Percentiles rank a stretch among this genome's conserved stretches.
These are phyloP conservation scores for Neckera pumila DNA, from an alignment of 225 moss, liverwort and hornwort species.

Conservation along the genomic window DNA sequence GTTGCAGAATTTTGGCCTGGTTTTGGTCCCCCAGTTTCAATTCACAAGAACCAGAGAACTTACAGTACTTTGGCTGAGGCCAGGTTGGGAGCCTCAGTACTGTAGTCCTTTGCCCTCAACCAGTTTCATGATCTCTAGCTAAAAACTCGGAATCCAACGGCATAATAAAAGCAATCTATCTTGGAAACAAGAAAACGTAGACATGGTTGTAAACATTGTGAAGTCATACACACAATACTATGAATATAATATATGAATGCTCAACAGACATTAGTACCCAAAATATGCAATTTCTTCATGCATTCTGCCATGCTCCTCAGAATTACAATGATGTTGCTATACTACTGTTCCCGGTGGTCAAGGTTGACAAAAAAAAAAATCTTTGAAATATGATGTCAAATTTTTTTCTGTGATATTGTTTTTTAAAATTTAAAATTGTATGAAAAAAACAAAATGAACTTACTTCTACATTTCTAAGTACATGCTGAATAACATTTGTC, in stretches of 20 bases:
- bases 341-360: fast-evolving
- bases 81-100: not conserved
- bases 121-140: not conserved
- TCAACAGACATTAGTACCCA: not conserved
- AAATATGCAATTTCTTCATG: not conserved
- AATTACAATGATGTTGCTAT: not conserved
- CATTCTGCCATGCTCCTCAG: not conserved
- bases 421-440: fast-evolving
- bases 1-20: not conserved
- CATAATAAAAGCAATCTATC: not conserved
- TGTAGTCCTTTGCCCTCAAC: not conserved
- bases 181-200: not conserved
- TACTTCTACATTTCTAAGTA: too few relatives aligned
- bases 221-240: too few relatives aligned
- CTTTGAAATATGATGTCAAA: fast-evolving
- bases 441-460: not conserved
- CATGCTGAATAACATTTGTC: fast-evolving
- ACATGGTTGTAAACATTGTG: not conserved
- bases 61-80: not conserved
- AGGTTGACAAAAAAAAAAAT: too few relatives aligned
- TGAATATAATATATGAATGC: not conserved
- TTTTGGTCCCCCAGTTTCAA: not conserved
- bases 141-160: not conserved
- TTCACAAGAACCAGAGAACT: not conserved
- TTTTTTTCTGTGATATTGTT: not conserved